These are phyloP conservation scores for Vaccinium myrtillus DNA, from an alignment of 148 eudicot genomes.

Conservation along the genomic window DNA sequence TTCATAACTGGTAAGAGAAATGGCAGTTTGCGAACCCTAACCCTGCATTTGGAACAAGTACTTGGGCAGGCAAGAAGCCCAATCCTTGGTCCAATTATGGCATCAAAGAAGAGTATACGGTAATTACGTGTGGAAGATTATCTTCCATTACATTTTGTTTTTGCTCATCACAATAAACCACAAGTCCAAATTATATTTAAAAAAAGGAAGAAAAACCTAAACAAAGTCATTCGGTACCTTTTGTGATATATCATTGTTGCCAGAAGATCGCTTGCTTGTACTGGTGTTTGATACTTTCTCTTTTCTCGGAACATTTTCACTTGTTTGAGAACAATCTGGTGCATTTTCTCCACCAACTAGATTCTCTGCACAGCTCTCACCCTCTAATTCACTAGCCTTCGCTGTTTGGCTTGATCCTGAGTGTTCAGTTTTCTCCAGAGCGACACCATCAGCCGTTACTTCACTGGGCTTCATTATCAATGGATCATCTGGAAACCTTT, in stretches of 20 bases:
- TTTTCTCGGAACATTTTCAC: conserved; percentile 32
- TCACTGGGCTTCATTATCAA: conserved; percentile 21
- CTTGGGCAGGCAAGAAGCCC: background rate
- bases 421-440: conserved; percentile 24
- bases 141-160: background rate
- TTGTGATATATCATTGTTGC: conserved; percentile 40
- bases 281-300: conserved; percentile 24
- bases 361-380: conserved; percentile 21
- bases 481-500: conserved; percentile 31
- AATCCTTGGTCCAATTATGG: background rate
- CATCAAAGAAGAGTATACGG: background rate
- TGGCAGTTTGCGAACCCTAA: background rate
- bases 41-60: background rate
- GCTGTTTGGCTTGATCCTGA: conserved; percentile 20
- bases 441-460: conserved; percentile 14
- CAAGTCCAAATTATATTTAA: background rate
- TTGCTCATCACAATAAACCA: background rate
- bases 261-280: conserved; percentile 35
- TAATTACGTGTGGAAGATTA: background rate
- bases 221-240: conserved; percentile 44
- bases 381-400: conserved; percentile 25
- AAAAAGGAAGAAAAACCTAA: background rate
- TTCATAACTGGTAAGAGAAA: background rate
- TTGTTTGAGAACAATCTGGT: conserved; percentile 28
- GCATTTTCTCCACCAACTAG: conserved; percentile 25